Conservation (phyloP, 2,329 filamentous ascomycete genomes). For the Torrubiellomyces zombiae region DNA sequence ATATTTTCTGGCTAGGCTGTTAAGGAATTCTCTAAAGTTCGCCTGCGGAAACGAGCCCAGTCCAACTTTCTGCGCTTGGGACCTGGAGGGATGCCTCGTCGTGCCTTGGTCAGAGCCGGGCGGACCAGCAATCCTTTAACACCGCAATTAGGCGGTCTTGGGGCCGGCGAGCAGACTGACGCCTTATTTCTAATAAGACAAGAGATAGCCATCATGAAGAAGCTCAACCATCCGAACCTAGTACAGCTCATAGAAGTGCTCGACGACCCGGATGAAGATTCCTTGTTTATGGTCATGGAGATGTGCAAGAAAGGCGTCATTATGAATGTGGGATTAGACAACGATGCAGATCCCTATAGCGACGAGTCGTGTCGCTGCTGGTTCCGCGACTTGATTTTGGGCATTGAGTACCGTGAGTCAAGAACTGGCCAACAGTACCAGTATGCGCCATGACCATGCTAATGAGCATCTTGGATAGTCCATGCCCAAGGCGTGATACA, state of each 20-base stretch:
- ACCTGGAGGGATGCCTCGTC: constrained; percentile 17
- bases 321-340: constrained; percentile 86
- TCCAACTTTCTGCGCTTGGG: constrained; percentile 59
- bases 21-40: constrained; percentile 93
- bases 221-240: constrained; percentile 86
- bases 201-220: constrained; percentile 99
- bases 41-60: constrained; percentile 76
- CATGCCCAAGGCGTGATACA: constrained; percentile 92
- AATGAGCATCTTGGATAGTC: constrained; percentile 29
- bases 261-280: constrained; percentile 90
- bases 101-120: constrained; percentile 9
- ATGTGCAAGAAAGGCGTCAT: constrained; percentile 98
- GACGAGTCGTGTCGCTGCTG: constrained; percentile 72
- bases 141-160: constrained; percentile 12
- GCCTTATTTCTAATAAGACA: constrained; percentile 79
- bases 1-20: constrained; percentile 46
- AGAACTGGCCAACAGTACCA: no score
- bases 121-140: constrained; percentile 7
- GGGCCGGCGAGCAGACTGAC: constrained; percentile 43
- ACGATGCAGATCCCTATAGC: constrained; percentile 65
- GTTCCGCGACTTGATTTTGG: constrained; percentile 89
- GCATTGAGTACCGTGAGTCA: constrained; percentile 81
- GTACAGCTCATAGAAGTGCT: constrained; percentile 86
- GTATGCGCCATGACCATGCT: no score
- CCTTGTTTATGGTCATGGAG: constrained; percentile 94